phyloP scores from a whole-genome alignment of 176 grass and related monocot species.

The Guadua angustifolia region DNA sequence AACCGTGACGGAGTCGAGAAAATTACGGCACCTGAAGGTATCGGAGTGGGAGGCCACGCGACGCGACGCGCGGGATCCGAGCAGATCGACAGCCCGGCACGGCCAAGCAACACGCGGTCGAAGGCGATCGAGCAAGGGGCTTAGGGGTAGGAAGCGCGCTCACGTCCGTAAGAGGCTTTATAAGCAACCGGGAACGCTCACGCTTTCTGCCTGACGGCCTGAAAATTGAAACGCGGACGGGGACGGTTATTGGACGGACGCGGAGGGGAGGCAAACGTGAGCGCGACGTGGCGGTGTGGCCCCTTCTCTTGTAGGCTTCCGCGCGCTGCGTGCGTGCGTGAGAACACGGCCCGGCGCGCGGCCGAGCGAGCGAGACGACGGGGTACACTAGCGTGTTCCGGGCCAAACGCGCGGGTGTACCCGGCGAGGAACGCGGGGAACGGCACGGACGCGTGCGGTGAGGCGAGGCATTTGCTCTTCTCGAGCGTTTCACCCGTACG shows the following conservation, averaged over 20 bases:
- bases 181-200: constrained; percentile 34
- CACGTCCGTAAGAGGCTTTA: no score
- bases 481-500: neutral
- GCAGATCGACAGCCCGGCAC: neutral
- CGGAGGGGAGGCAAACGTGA: neutral
- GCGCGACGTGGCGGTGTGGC: neutral
- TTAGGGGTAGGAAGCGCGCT: neutral
- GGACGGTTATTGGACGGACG: constrained; percentile 6
- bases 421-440: constrained; percentile 1
- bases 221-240: neutral
- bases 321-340: no score
- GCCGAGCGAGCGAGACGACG: neutral
- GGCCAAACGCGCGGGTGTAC: neutral
- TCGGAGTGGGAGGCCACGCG: neutral
- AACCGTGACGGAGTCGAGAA: constrained; percentile 3
- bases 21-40: neutral
- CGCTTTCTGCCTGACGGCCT: constrained; percentile 43
- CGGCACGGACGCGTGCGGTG: neutral
- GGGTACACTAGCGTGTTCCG: neutral
- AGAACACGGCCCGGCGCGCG: neutral
- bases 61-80: neutral
- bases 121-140: no score
- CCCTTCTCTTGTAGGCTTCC: no score
- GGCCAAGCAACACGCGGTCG: neutral
- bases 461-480: no score